phyloP scores from a whole-genome alignment of 306 rosid species.

The Calophaca sinica region DNA sequence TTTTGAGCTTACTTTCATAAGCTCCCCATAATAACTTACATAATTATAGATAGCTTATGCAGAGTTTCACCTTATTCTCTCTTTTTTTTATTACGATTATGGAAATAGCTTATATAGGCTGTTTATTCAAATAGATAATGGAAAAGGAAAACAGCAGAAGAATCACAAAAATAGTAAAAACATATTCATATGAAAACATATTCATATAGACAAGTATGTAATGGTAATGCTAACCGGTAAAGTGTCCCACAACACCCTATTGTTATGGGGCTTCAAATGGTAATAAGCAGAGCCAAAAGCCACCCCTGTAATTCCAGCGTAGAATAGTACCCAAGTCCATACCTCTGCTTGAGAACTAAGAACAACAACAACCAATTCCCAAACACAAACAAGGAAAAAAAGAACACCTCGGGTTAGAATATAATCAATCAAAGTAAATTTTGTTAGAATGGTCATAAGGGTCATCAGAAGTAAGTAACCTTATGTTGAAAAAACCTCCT shows the following conservation, averaged over 20 bases:
- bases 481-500: slow-evolving; percentile 61
- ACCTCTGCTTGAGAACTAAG: slow-evolving; percentile 55
- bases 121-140: neutral
- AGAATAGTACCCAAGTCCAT: slow-evolving; percentile 64
- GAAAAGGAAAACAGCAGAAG: slow-evolving; percentile 22
- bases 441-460: neutral
- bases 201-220: slow-evolving; percentile 23
- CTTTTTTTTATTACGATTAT: neutral
- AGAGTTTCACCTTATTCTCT: neutral
- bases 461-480: slow-evolving; percentile 42
- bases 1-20: too few relatives aligned
- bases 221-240: slow-evolving; percentile 61
- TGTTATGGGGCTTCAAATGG: slow-evolving; percentile 65
- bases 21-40: neutral
- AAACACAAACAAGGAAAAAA: slow-evolving; percentile 39
- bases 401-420: neutral
- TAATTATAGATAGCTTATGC: neutral
- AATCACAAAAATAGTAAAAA: slow-evolving; percentile 3
- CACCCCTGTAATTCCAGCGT: slow-evolving; percentile 57
- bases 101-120: neutral
- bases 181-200: neutral
- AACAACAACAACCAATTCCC: slow-evolving; percentile 31
- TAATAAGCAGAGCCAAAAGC: slow-evolving; percentile 79
- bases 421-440: neutral
- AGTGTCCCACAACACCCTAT: slow-evolving; percentile 67